Evolutionary conservation across 495 filamentous ascomycete species (phyloP).

Genomic region (Wilcoxina mikolae): DNA sequence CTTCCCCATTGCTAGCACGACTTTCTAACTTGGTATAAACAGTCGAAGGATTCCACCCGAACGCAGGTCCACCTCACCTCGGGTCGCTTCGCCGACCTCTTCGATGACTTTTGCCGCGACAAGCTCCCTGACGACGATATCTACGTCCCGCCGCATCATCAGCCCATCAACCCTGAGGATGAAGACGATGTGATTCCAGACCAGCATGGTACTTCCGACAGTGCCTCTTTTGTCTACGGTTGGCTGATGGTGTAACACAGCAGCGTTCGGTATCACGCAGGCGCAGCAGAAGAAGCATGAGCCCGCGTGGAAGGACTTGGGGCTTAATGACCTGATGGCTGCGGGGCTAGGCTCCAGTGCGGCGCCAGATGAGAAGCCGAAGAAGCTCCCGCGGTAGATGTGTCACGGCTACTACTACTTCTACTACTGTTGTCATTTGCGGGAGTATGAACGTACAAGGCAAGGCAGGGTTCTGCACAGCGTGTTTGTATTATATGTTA

Average conservation of each 20-base stretch:
- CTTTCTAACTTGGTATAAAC: not conserved
- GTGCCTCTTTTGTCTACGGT: not conserved
- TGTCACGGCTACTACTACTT: too few relatives aligned
- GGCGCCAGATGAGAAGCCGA: not conserved
- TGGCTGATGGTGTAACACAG: slow-evolving; percentile 25
- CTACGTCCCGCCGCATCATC: slow-evolving; percentile 75
- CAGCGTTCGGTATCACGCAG: slow-evolving; percentile 84
- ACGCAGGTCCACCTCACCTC: slow-evolving; percentile 79
- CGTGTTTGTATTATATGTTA: too few relatives aligned
- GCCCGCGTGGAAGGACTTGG: slow-evolving; percentile 74
- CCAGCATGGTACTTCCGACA: slow-evolving; percentile 44
- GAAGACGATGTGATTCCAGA: slow-evolving; percentile 94
- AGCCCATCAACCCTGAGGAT: slow-evolving; percentile 90
- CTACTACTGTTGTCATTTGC: too few relatives aligned
- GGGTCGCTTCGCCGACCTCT: slow-evolving; percentile 69
- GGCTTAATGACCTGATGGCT: slow-evolving; percentile 45
- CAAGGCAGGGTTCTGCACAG: too few relatives aligned
- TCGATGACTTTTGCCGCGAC: slow-evolving; percentile 72
- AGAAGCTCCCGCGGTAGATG: slow-evolving; percentile 3
- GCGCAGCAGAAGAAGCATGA: slow-evolving; percentile 61
- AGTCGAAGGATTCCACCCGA: slow-evolving; percentile 63
- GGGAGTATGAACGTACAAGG: too few relatives aligned
- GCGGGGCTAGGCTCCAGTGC: not conserved
- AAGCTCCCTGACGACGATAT: slow-evolving; percentile 57
- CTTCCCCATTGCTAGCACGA: too few relatives aligned